Base-by-base conservation (phyloP, 2,329 filamentous ascomycete species). In the Colletotrichum truncatum region DNA sequence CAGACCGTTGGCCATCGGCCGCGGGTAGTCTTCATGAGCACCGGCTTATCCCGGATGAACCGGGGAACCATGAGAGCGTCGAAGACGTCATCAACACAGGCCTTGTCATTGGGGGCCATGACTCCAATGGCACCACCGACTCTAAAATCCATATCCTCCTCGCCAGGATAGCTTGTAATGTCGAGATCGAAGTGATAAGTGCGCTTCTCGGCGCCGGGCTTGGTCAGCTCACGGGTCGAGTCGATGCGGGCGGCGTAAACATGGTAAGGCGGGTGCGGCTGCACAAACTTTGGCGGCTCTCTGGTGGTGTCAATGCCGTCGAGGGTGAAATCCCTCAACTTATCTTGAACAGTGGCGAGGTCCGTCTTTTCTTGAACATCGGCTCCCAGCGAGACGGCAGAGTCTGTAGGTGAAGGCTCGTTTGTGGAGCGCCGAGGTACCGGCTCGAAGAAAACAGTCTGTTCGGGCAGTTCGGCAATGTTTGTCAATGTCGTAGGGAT, bases 101-200 rank as follows among this genome's bases (percentile, higher is more conserved):
- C 81, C 8, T 88, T 81, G 56, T 93, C 90, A 73, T 98, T 99
- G 59, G 94, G 94, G 1, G 95, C 94, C 75, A 93, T 93, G 63
- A 99, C 88, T 38, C 96, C 96, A 77, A 99, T 95, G 56, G 96
- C 96, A 58, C 96, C 96, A 63, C 96, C 96, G 16, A 99, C 96
- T 75, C 95, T 94, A 85, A 98, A 99, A 75, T 98, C 96, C 5
- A 94, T 89, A 52, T 87, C 85, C 57, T 92, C 91, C 80, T 97
- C 93, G 18, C 89, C 87, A 0, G 96, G 94, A 73, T 99, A 99
- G 75, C 97, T 91, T 51, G 95, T 98, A 52, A 99, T 91, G 73
- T 99, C 96, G 45, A 99, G 88, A 73, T 98, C 96, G 73, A 98
- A 98, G 79, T 99, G 96, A 77, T 95, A 97, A 0, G 96, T 99